Base-by-base conservation (phyloP, 1,139 yeast genomes). In the Saccharomyces hybrid region DNA sequence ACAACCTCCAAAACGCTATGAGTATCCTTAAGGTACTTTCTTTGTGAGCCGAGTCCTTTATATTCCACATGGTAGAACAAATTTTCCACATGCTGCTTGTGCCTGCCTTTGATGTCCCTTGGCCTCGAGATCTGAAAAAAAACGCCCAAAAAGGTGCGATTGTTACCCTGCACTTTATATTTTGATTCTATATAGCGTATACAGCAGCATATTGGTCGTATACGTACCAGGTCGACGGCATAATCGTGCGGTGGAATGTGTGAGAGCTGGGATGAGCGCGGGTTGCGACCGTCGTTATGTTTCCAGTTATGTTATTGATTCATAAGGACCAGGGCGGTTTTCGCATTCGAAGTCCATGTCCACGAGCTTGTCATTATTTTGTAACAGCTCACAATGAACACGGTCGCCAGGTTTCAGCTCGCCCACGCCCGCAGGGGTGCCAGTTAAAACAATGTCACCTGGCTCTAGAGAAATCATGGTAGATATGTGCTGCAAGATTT, bases 351-450 rank as follows among this genome's bases (percentile, higher is more conserved):
- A 74, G 4, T 72, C 63, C 62, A 79, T 78, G 47, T 77, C 80
- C 46, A 76, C 80, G 46, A 90, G 67, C 14, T 76, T 75, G 55
- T 79, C 65, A 8, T 83, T 93, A 46, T 78, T 79, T 46, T 78
- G 79, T 34, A 70, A 72, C 59, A 87, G 71, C 58, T 79, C 77
- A 9, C 95, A 96, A 53, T 77, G 76, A 44, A 93, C 76, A 48
- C 71, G 70, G 69, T 93, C 98, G 6, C 97, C 98, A 0, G 95
- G 85, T 9, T 69, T 72, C 50, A 91, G 73, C 42, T 78, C 75
- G 11, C 98, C 97, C 9, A 93, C 99, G 14, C 99, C 99, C 71
- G 91, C 89, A 48, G 99, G 99, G 1, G 99, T 93, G 13, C 99
- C 99, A 0, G 98, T 93, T 56, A 91, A 76, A 56, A 93, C 84